Evolutionary conservation across 768 basidiomycete genomes (phyloP), one percentile per base, ranked within the genome.

Genomic region (Nidularia pulvinata): DNA sequence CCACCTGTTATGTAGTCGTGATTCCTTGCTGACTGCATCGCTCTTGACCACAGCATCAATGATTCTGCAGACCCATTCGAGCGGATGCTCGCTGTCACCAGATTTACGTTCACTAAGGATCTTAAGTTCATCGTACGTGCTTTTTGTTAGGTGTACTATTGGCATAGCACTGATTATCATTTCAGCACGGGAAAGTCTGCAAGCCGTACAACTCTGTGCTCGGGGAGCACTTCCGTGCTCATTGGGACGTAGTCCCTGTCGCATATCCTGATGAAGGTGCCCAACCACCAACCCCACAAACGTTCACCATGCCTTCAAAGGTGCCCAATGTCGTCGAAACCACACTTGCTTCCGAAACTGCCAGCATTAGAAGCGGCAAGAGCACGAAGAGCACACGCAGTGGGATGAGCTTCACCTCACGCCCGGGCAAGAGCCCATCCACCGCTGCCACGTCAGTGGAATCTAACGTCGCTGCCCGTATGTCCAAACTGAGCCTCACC

Each of bases 31-130:
- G 25, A 10, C n/a, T 33, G 14, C 47, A 45, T 42, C 46, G 46
- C 25, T 25, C 25, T 14, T 25, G 45, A 42, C 22, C 48, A 7
- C 67, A 97, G 95, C 37, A 91, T 98, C 63, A 97, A 96, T 60
- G 93, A 96, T 64, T 91, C 89, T 16, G 80, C 86, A 34, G 93
- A 96, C 66, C 87, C 93, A n/a, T 87, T 99, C 58, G 90, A 95
- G 59, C 85, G 96, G 42, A 95, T 98, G 89, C 74, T 98, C n/a
- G 89, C 94, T 39, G 89, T 92, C 4, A 66, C 98, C 42, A 81
- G 95, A 39, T 98, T 93, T 65, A 74, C 86, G 5, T 93, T 96
- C 67, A 89, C 92, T 48, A 97, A 97, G 66, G 94, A 98, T 62
- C 86, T 97, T 68, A 96, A 95, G 74, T 94, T 92, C 64, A 75